These are phyloP conservation scores for Suillus sp. DNA, from an alignment of 768 basidiomycete genomes.

Conservation along the genomic window DNA sequence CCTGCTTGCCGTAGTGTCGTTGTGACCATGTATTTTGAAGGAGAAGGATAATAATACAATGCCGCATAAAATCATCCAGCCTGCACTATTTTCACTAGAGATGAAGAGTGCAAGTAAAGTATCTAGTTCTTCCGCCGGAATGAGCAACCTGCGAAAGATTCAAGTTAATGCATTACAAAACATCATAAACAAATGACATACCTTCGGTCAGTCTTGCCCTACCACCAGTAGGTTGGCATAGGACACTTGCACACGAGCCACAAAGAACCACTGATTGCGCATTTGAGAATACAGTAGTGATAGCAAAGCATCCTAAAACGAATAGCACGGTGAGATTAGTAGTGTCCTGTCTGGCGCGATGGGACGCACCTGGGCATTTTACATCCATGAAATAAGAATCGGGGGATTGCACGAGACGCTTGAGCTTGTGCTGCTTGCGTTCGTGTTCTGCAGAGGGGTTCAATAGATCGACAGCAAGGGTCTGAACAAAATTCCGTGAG, in stretches of 20 bases:
- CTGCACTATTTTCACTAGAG: neutral
- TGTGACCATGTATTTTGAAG: neutral
- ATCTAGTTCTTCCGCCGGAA: constrained; percentile 93
- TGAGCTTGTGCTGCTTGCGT: constrained; percentile 95
- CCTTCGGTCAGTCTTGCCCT: constrained; percentile 98
- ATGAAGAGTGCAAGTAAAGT: neutral
- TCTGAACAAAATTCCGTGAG: constrained; percentile 44
- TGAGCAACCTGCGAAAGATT: constrained; percentile 71
- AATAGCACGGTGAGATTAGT: constrained; percentile 5
- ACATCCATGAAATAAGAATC: constrained; percentile 99
- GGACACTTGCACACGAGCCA: constrained; percentile 86
- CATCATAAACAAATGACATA: constrained; percentile 40
- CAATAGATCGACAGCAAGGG: constrained; percentile 97
- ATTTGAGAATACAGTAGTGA: constrained; percentile 99
- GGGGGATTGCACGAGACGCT: constrained; percentile 97
- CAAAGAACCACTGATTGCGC: constrained; percentile 97
- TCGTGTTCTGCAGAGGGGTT: constrained; percentile 90
- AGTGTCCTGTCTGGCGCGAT: too few relatives aligned
- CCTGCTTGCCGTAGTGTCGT: neutral
- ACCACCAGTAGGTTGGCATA: constrained; percentile 99
- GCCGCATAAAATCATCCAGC: neutral
- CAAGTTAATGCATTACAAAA: constrained; percentile 12
- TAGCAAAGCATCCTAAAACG: constrained; percentile 85
- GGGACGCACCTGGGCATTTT: constrained; percentile 89
- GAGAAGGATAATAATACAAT: neutral